Conservation (phyloP, 169 alveolate species). For the Plasmodium knowlesi region DNA sequence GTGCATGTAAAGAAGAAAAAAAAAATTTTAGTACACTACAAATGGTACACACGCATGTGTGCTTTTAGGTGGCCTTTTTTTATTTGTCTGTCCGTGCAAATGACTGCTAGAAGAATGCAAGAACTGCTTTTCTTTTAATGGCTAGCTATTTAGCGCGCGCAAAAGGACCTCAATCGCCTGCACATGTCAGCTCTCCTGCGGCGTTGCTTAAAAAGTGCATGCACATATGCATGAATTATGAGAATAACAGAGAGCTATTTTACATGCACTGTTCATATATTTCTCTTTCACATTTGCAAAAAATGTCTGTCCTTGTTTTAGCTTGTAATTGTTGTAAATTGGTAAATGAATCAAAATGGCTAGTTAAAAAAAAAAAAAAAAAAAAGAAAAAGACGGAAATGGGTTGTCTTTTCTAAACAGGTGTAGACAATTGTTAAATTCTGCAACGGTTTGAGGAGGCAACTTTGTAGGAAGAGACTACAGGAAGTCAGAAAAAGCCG, state of each 20-base stretch:
- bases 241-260: constrained; percentile 16
- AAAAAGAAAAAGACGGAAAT: constrained; percentile 16
- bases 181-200: neutral
- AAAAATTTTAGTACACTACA: neutral
- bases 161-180: neutral
- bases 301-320: neutral
- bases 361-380: constrained; percentile 9
- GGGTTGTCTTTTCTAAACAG: neutral
- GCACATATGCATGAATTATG: neutral
- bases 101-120: neutral
- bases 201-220: neutral
- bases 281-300: constrained; percentile 2
- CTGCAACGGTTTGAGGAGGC: neutral
- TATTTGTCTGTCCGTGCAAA: neutral
- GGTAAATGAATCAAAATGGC: constrained; percentile 13
- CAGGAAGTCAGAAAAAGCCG: neutral
- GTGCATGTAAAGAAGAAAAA: neutral
- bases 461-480: constrained; percentile 1
- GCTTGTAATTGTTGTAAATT: neutral
- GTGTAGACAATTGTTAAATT: neutral
- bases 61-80: neutral
- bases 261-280: constrained; percentile 45
- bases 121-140: neutral
- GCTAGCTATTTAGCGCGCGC: neutral
- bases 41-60: neutral